These are phyloP conservation scores for Colletotrichum zoysiae DNA, from an alignment of 2,329 filamentous ascomycete species.

Conservation along the genomic window DNA sequence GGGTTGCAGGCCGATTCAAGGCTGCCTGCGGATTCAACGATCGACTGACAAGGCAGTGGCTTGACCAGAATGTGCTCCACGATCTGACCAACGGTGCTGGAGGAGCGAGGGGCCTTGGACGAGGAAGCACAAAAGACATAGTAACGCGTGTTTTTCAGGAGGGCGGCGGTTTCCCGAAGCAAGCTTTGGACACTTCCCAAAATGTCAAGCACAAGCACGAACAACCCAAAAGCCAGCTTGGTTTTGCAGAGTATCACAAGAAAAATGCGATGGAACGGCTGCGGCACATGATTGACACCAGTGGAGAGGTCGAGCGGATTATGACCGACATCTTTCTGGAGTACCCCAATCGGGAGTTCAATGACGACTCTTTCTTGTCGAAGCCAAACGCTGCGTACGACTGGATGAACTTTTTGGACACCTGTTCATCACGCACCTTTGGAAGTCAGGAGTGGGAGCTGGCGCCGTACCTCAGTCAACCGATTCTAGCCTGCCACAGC, in stretches of 20 bases:
- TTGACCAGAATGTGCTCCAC: conserved; percentile 77
- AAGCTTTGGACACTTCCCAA: conserved; percentile 55
- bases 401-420: conserved; percentile 95
- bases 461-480: conserved; percentile 85
- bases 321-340: conserved; percentile 86
- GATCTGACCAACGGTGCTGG: conserved; percentile 79
- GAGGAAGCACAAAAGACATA: conserved; percentile 80
- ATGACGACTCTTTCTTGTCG: conserved; percentile 90
- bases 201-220: conserved; percentile 58
- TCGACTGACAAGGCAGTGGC: conserved; percentile 79
- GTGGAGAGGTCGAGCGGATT: conserved; percentile 83
- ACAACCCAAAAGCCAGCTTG: conserved; percentile 71
- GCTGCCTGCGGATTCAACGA: conserved; percentile 56
- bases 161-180: conserved; percentile 81
- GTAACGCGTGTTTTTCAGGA: conserved; percentile 83
- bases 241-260: conserved; percentile 80
- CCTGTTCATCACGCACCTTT: conserved; percentile 82
- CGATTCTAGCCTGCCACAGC: conserved; percentile 89
- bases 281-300: conserved; percentile 81
- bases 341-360: conserved; percentile 89
- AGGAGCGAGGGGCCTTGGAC: conserved; percentile 77
- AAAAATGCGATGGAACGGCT: conserved; percentile 79
- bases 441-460: conserved; percentile 95
- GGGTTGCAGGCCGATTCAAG: conserved; percentile 81
- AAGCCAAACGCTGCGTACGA: conserved; percentile 92